Conservation (phyloP, 352 stramenopile genomes). For the Phytopythium boreale region DNA sequence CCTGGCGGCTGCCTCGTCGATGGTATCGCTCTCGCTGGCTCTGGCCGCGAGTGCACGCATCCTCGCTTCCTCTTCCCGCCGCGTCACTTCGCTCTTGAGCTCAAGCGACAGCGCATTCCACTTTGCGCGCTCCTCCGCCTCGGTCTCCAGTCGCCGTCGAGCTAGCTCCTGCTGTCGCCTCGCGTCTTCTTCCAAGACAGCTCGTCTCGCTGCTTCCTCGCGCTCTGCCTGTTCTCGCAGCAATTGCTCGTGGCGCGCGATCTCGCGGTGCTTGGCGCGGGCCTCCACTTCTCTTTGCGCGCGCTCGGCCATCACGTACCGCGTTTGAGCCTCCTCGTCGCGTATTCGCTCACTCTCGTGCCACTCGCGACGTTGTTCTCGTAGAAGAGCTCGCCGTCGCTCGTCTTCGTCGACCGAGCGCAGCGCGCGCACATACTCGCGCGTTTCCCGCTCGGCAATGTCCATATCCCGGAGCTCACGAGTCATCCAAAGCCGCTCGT, state of each 20-base stretch:
- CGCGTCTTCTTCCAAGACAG: slow-evolving; percentile 23
- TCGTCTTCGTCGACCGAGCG: slow-evolving; percentile 30
- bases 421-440: slow-evolving; percentile 41
- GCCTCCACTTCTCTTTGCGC: not conserved
- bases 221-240: slow-evolving; percentile 27
- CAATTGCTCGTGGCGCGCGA: slow-evolving; percentile 25
- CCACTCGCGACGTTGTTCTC: slow-evolving; percentile 29
- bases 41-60: not conserved
- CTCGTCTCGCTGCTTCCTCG: slow-evolving; percentile 20
- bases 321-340: slow-evolving; percentile 52
- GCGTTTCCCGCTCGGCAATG: slow-evolving; percentile 39
- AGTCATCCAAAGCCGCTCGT: slow-evolving; percentile 29
- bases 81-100: slow-evolving; percentile 16
- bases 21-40: slow-evolving; percentile 4
- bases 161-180: slow-evolving; percentile 27
- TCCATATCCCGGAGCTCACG: slow-evolving; percentile 38
- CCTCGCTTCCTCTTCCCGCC: slow-evolving; percentile 8
- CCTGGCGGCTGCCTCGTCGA: not conserved
- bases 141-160: slow-evolving; percentile 15
- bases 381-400: slow-evolving; percentile 26
- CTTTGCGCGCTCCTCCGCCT: slow-evolving; percentile 21
- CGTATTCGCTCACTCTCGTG: slow-evolving; percentile 49
- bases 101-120: slow-evolving; percentile 29
- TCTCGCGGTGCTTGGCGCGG: slow-evolving; percentile 19
- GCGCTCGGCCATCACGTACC: slow-evolving; percentile 42